Base-by-base conservation (phyloP, 139 green algal genomes). In the Edaphochlamys debaryana region DNA sequence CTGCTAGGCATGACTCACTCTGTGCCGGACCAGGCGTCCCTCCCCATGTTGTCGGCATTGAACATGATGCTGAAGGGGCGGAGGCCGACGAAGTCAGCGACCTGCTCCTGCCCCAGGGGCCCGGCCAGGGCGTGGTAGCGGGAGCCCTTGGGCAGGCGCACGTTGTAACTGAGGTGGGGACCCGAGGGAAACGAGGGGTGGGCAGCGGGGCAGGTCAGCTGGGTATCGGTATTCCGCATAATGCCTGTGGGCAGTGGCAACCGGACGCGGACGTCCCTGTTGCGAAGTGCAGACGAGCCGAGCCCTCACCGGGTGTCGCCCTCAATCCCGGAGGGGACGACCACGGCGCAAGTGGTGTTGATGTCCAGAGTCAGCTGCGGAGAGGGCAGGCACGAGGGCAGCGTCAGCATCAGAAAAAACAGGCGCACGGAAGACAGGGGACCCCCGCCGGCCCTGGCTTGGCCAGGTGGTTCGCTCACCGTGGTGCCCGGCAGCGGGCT, bases 81-180 rank as follows among this genome's bases (percentile, higher is more conserved):
- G 40, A 85, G 60, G 32, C 60, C 60, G 36, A 0, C 13, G 37
- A 80, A 52, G 13, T 32, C 71, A 17, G 69, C 45, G 4, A 7
- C 25, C 20, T 50, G 15, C 19, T 79, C 72, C 13, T 30, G 4
- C 27, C 45, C 37, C 37, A 85, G 52, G 25, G 79, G 67, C 0
- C 87, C 87, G 11, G 87, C 56, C 41, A 91, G 45, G 1, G 72
- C 54, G 48, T 76, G 80, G 84, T 93, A 93, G n/a, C 54, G 62
- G 17, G 58, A 42, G 19, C 87, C 89, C 25, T 20, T 23, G 0
- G 80, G 62, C 42, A 93, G 69, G 62, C 73, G 45, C 38, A 93
- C 50, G 34, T 34, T 41, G 48, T 90, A 90, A 23, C 56, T 79
- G 67, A 13, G 22, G 36, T 40, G 62, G 5, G 54, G 34, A 17